Conservation (phyloP, 108 stramenopile species). For the Nannochloropsis granulata region DNA sequence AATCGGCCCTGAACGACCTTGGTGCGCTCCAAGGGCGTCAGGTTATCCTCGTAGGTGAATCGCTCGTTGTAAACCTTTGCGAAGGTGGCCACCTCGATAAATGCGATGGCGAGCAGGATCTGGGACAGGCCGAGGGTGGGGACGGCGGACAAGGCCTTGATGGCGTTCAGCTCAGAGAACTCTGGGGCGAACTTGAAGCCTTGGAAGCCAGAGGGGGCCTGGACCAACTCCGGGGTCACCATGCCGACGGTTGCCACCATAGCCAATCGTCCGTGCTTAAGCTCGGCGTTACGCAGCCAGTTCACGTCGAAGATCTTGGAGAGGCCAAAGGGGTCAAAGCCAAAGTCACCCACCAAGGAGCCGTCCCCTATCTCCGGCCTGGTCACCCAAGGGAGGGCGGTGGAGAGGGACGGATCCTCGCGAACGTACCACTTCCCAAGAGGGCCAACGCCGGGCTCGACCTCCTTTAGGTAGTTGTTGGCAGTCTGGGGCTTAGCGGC, state of each 20-base stretch:
- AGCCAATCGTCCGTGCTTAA: constrained; percentile 89
- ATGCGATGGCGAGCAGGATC: constrained; percentile 28
- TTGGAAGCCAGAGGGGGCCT: constrained; percentile 28
- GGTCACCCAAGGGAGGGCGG: constrained; percentile 24
- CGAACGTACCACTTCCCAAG: background rate
- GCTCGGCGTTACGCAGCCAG: constrained; percentile 53
- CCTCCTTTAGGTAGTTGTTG: constrained; percentile 45
- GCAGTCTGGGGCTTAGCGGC: background rate
- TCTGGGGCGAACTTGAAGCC: constrained; percentile 34
- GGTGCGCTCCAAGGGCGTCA: constrained; percentile 19
- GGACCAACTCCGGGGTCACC: constrained; percentile 53
- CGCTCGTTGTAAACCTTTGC: background rate
- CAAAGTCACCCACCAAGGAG: constrained; percentile 18
- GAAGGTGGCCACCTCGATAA: constrained; percentile 32
- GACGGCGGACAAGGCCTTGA: constrained; percentile 30
- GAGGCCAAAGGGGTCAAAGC: constrained; percentile 28
- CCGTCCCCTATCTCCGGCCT: constrained; percentile 32
- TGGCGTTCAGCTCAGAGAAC: constrained; percentile 39
- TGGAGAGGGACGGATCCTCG: constrained; percentile 4
- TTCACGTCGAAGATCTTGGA: constrained; percentile 20
- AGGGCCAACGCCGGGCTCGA: constrained; percentile 8
- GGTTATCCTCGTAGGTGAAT: constrained; percentile 23
- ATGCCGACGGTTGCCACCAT: constrained; percentile 83
- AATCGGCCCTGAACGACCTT: background rate
- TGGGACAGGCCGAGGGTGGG: constrained; percentile 32